phyloP scores from a whole-genome alignment of 495 filamentous ascomycete species.

The Penicillium egyptiacum region DNA sequence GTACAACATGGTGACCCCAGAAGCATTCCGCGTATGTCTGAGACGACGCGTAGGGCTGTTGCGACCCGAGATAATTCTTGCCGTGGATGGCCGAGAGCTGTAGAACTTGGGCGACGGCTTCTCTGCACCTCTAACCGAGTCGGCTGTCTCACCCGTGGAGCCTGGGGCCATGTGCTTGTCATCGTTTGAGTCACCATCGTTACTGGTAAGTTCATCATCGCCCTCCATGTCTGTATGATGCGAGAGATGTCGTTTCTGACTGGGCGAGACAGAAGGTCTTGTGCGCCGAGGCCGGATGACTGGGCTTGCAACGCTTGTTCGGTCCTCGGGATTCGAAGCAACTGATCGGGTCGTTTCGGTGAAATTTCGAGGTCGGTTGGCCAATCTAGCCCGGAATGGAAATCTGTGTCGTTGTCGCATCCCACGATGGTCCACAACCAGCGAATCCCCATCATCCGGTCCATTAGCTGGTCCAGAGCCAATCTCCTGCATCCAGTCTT shows the following conservation, averaged over 20 bases:
- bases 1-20: conserved; percentile 77
- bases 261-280: conserved; percentile 23
- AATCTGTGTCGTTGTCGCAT: conserved; percentile 34
- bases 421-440: conserved; percentile 59
- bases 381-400: conserved; percentile 33
- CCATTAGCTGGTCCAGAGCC: conserved; percentile 62
- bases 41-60: conserved; percentile 40
- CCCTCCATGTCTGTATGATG: conserved; percentile 77
- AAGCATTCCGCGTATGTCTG: conserved; percentile 57
- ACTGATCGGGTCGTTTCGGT: conserved; percentile 53
- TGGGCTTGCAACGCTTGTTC: conserved; percentile 31
- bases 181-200: conserved; percentile 56
- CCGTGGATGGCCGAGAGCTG: conserved; percentile 48
- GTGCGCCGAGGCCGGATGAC: conserved; percentile 33
- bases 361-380: conserved; percentile 46
- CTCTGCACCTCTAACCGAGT: conserved; percentile 19
- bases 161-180: conserved; percentile 38
- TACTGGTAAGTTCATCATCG: conserved; percentile 86
- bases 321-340: conserved; percentile 60
- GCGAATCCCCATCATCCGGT: conserved; percentile 60
- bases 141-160: conserved; percentile 22
- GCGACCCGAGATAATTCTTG: conserved; percentile 38
- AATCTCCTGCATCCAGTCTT: conserved; percentile 81
- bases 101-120: conserved; percentile 44
- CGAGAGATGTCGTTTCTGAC: conserved; percentile 39